Conservation (phyloP, 768 basidiomycete species). For the Boletus tomentosulus region DNA sequence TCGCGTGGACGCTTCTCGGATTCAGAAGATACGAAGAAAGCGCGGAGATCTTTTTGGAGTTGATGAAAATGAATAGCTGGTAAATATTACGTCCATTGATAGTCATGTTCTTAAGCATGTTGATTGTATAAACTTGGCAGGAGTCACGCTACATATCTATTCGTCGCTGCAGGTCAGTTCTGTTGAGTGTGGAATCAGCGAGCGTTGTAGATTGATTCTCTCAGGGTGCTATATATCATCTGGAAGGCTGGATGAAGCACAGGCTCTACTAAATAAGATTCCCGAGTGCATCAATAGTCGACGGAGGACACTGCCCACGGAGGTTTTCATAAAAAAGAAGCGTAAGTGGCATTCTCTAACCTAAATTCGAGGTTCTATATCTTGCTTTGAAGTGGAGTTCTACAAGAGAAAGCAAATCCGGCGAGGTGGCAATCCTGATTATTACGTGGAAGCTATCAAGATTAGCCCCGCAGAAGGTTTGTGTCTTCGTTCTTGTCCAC, state of each 20-base stretch:
- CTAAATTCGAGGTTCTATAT: not conserved
- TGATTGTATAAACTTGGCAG: constrained; percentile 30
- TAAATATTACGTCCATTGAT: constrained; percentile 21
- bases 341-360: constrained; percentile 37
- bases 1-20: constrained; percentile 71
- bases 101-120: not conserved
- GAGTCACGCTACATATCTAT: constrained; percentile 78
- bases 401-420: constrained; percentile 66
- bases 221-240: constrained; percentile 61
- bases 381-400: constrained; percentile 52
- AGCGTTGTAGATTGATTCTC: not conserved
- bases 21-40: constrained; percentile 63
- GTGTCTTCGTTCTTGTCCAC: constrained; percentile 11
- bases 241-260: constrained; percentile 53
- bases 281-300: constrained; percentile 55
- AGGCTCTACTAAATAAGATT: constrained; percentile 57
- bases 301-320: constrained; percentile 70
- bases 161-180: constrained; percentile 61
- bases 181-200: not conserved
- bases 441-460: constrained; percentile 51
- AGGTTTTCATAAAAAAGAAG: constrained; percentile 75
- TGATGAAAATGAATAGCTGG: constrained; percentile 72
- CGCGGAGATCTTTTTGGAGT: constrained; percentile 58
- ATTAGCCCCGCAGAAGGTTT: constrained; percentile 70
- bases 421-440: constrained; percentile 47